Evolutionary conservation across 768 basidiomycete genomes (phyloP).

Genomic region (Mycena crocata): DNA sequence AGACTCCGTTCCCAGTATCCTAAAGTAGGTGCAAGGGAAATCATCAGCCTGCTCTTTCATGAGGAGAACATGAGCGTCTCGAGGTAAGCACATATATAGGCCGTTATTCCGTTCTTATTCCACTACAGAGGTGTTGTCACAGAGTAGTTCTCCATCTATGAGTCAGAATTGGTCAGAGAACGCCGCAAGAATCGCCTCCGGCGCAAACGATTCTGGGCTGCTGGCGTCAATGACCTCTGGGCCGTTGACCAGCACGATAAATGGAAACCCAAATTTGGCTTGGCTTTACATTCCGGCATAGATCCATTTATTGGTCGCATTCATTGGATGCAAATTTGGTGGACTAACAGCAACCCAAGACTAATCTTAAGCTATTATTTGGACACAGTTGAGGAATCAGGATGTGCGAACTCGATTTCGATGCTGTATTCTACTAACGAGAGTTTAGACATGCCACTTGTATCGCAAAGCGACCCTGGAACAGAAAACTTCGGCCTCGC

Average conservation of each 20-base stretch:
- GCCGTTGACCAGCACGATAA: not conserved
- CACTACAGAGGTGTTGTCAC: not conserved
- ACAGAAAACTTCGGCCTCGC: too few species aligned
- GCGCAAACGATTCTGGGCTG: conserved; percentile 4
- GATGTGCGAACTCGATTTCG: not conserved
- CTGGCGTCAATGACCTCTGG: too few species aligned
- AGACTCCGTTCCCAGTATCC: not conserved
- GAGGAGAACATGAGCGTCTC: conserved; percentile 10
- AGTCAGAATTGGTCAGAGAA: not conserved
- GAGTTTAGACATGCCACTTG: conserved; percentile 40
- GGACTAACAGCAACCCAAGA: conserved; percentile 38
- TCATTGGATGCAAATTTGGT: conserved; percentile 41
- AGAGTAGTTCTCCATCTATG: not conserved
- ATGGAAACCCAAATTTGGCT: not conserved
- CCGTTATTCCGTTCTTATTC: too few species aligned
- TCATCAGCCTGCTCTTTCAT: not conserved
- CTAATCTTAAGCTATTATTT: too few species aligned
- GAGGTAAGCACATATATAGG: too few species aligned
- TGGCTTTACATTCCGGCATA: not conserved
- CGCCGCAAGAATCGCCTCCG: not conserved
- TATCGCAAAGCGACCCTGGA: too few species aligned
- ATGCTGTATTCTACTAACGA: conserved; percentile 32
- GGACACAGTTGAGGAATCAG: not conserved
- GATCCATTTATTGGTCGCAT: conserved; percentile 35
- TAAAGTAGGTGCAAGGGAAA: not conserved